Percentiles rank a stretch among this genome's conserved stretches.
Evolutionary conservation across 306 rosid genomes (phyloP).

Genomic region (Pachyrhizus erosus): DNA sequence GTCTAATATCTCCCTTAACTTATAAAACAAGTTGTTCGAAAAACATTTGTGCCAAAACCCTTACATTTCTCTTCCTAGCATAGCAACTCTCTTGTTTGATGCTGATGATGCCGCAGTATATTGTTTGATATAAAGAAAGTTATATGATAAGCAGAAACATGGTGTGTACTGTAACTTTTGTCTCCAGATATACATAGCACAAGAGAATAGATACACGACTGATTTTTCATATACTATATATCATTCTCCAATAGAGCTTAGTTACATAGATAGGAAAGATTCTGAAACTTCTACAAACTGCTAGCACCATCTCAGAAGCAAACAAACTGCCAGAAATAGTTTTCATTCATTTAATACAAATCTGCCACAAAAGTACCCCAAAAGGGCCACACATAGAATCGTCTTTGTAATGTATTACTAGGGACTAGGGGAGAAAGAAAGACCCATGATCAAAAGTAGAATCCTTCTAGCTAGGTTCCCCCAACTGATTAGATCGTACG

Average conservation of each 20-base stretch:
- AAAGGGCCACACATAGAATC: conserved; percentile 33
- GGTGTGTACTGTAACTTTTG: neutral
- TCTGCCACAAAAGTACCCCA: neutral
- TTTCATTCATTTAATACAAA: conserved; percentile 22
- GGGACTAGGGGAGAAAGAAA: neutral
- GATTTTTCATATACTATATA: neutral
- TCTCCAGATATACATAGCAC: neutral
- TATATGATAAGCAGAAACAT: conserved; percentile 5
- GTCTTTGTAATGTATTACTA: neutral
- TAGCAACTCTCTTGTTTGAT: neutral
- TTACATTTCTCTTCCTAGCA: neutral
- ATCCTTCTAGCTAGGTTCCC: conserved; percentile 3
- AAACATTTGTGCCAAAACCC: neutral
- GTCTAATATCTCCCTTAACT: neutral
- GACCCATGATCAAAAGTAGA: conserved; percentile 29
- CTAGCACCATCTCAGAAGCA: neutral
- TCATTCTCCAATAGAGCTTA: neutral
- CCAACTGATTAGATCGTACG: conserved; percentile 1
- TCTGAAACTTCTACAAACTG: neutral
- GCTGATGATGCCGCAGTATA: neutral
- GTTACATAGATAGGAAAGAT: neutral
- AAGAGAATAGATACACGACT: neutral
- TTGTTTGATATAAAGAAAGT: conserved; percentile 13
- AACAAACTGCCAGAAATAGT: conserved; percentile 3
- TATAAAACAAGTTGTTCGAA: neutral